A percentile compares a stretch with the other conserved stretches of the same genome.
Evolutionary conservation across 371 early-diverging fungal genomes (phyloP).

Genomic region (Smittium mucronatum): DNA sequence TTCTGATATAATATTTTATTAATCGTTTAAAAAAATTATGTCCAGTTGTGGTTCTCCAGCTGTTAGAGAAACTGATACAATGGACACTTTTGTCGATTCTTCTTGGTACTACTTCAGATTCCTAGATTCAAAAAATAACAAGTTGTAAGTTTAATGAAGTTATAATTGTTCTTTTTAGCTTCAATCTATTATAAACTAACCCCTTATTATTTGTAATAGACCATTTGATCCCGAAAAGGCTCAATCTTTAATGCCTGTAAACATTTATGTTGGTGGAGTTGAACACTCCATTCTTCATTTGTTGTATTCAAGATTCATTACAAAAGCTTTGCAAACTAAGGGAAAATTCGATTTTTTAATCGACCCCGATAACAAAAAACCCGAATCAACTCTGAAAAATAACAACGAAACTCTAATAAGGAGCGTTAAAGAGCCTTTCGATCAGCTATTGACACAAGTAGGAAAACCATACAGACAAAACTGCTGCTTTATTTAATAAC

Average conservation of each 20-base stretch:
- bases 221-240: conserved; percentile 50
- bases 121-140: conserved; percentile 57
- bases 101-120: conserved; percentile 90
- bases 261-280: conserved; percentile 86
- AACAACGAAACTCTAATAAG: background rate
- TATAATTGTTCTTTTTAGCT: background rate
- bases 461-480: too few relatives aligned
- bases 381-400: background rate
- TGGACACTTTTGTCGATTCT: conserved; percentile 94
- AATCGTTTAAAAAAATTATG: background rate
- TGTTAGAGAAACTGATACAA: conserved; percentile 79
- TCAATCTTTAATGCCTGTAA: conserved; percentile 60
- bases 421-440: background rate
- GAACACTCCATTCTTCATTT: conserved; percentile 91
- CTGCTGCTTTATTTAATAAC: too few relatives aligned
- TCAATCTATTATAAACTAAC: background rate
- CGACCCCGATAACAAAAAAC: background rate
- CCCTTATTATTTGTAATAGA: conserved; percentile 13
- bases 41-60: conserved; percentile 50
- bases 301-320: conserved; percentile 85
- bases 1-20: background rate
- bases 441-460: conserved; percentile 7
- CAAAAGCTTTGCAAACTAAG: conserved; percentile 30
- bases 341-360: conserved; percentile 5
- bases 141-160: conserved; percentile 7